Evolutionary conservation across 495 filamentous ascomycete species (phyloP).

Genomic region (Trichoderma orchidacearum): DNA sequence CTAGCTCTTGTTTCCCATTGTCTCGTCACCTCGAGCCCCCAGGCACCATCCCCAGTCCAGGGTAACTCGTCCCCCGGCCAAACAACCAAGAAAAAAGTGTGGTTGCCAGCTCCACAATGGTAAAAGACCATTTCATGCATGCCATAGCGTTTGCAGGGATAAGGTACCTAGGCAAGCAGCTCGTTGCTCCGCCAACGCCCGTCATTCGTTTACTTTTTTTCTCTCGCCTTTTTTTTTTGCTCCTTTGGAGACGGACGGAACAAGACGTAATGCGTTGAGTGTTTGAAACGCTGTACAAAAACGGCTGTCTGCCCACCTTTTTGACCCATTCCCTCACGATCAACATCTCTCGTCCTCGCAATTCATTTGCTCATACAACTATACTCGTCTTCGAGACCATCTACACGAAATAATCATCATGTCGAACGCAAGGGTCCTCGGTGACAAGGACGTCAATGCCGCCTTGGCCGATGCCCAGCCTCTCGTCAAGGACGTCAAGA

Average conservation of each 20-base stretch:
- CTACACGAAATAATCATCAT: slow-evolving; percentile 6
- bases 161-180: not conserved
- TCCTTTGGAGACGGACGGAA: not conserved
- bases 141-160: not conserved
- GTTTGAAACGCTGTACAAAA: not conserved
- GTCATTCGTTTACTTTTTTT: not conserved
- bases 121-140: not conserved
- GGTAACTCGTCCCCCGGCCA: not conserved
- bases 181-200: not conserved
- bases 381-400: not conserved
- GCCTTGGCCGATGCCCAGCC: slow-evolving; percentile 13
- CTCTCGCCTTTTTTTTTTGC: not conserved
- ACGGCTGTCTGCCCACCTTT: not conserved
- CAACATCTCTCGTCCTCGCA: not conserved
- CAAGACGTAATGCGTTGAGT: not conserved
- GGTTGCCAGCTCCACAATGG: not conserved
- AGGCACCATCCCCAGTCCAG: not conserved
- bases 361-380: not conserved
- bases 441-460: slow-evolving; percentile 44
- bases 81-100: not conserved
- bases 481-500: slow-evolving; percentile 35
- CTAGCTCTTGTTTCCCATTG: too few species aligned
- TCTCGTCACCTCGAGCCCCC: too few species aligned
- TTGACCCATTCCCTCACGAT: too few species aligned
- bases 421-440: slow-evolving; percentile 32